Percentiles rank a stretch among this genome's conserved stretches.
phyloP scores from a whole-genome alignment of 106 monocot genomes.

The Dendrobium nobile region DNA sequence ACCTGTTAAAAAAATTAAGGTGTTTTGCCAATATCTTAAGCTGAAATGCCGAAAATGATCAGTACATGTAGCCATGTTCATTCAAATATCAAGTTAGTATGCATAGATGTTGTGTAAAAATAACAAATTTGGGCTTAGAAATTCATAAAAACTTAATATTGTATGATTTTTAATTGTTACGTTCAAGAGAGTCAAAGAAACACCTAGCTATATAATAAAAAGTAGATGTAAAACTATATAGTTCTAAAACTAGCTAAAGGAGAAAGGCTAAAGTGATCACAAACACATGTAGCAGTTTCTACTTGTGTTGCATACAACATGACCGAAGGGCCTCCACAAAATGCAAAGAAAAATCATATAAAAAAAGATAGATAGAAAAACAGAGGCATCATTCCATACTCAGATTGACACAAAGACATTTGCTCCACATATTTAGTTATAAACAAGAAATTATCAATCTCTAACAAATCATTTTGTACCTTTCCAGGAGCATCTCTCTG shows the following conservation, averaged over 20 bases:
- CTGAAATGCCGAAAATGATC: not conserved
- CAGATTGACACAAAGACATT: not conserved
- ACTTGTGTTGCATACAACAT: no score
- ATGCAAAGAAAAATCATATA: not conserved
- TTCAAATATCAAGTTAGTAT: not conserved
- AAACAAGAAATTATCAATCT: not conserved
- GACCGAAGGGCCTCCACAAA: not conserved
- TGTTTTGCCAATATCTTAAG: not conserved
- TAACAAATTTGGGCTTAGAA: not conserved
- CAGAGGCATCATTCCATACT: not conserved
- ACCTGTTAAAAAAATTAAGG: slow-evolving; percentile 27
- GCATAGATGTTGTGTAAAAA: not conserved
- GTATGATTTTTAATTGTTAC: not conserved
- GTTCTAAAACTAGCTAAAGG: not conserved
- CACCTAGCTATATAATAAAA: not conserved
- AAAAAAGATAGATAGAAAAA: not conserved
- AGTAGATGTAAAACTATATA: not conserved
- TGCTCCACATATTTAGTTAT: not conserved
- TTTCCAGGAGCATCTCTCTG: slow-evolving; percentile 77
- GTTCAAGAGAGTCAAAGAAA: not conserved
- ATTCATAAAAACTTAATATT: not conserved
- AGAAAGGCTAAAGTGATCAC: not conserved
- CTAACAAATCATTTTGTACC: slow-evolving; percentile 21
- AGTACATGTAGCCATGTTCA: not conserved
- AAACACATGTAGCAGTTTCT: no score